Evolutionary conservation across 2,329 filamentous ascomycete genomes (phyloP), one percentile per base, ranked within the genome.

Genomic region (Apiospora malaysiana): DNA sequence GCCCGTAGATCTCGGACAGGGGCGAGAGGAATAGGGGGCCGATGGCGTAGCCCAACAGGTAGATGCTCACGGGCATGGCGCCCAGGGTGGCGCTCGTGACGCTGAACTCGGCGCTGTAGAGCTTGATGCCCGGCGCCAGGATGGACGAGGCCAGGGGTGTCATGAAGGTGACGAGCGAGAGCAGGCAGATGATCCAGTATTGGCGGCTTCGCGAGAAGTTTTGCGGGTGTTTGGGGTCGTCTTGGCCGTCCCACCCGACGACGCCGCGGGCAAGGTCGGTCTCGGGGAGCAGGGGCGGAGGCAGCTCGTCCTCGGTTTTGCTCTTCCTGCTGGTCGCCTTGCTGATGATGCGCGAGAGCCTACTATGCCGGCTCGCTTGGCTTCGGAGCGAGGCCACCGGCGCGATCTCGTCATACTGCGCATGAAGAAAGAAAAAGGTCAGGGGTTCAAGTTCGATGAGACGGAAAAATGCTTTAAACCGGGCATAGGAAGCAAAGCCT

Each of bases 91-190:
- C 73, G 71, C 82, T 83, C 4, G 76, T 76, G 51, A 83, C 83
- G 56, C 82, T 73, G 69, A 89, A 87, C 40, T 88, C 85, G 14
- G 72, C 72, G 73, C 83, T 83, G 32, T 88, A 78, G 45, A 80
- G 77, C 1, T 72, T 71, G 69, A 87, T 85, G 43, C 85, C 85
- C 2, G 87, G 86, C 1, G 86, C 83, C 23, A 88, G 79, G 69
- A 92, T 91, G 1, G 89, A 90, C 8, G 89, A 91, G 0, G 89
- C 88, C 37, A 92, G 88, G 0, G 90, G 89, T 0, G 90, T 91
- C 76, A 92, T 87, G 73, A 92, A 87, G 10, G 90, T 91, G 77
- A 91, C 91, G 72, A 83, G 81, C 0, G 89, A 85, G 25, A 92
- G 84, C 23, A 89, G 84, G 66, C 84, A 78, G 8, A 88, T 85